A percentile compares a stretch with the other conserved stretches of the same genome.
Evolutionary conservation across 1,284 basidiomycete species (phyloP).

Genomic region (Amylostereum chailletii): DNA sequence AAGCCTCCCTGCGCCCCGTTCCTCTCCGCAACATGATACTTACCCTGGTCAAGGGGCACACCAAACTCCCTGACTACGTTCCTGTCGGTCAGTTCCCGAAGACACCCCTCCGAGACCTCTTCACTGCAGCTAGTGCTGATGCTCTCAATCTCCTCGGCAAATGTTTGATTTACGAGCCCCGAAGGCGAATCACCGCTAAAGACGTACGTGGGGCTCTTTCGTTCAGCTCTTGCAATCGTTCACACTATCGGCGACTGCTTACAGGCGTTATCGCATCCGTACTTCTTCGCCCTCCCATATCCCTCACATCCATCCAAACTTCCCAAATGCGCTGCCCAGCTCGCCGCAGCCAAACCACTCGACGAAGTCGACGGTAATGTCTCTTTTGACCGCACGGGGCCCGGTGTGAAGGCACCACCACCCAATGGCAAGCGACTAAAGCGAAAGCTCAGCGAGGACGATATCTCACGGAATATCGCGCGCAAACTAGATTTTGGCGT

Average conservation of each 20-base stretch:
- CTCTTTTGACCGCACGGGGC: slow-evolving; percentile 27
- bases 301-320: slow-evolving; percentile 78
- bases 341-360: slow-evolving; percentile 42
- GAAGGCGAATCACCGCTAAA: slow-evolving; percentile 73
- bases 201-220: slow-evolving; percentile 37
- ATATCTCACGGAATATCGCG: slow-evolving; percentile 32
- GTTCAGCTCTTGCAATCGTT: no score
- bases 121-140: slow-evolving; percentile 86
- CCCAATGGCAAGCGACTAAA: slow-evolving; percentile 32
- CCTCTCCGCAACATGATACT: background rate
- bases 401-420: slow-evolving; percentile 27
- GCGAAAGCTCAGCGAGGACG: slow-evolving; percentile 35
- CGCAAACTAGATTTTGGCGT: slow-evolving; percentile 39
- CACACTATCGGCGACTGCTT: background rate
- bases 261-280: slow-evolving; percentile 69
- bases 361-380: slow-evolving; percentile 73
- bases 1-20: slow-evolving; percentile 15
- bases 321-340: slow-evolving; percentile 57
- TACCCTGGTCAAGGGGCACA: slow-evolving; percentile 60
- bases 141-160: slow-evolving; percentile 78
- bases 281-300: slow-evolving; percentile 71
- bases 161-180: slow-evolving; percentile 83
- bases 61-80: slow-evolving; percentile 83
- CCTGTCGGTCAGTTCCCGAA: slow-evolving; percentile 78
- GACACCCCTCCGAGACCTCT: slow-evolving; percentile 75